phyloP scores from a whole-genome alignment of 768 basidiomycete genomes.

The Heimioporus sp. region DNA sequence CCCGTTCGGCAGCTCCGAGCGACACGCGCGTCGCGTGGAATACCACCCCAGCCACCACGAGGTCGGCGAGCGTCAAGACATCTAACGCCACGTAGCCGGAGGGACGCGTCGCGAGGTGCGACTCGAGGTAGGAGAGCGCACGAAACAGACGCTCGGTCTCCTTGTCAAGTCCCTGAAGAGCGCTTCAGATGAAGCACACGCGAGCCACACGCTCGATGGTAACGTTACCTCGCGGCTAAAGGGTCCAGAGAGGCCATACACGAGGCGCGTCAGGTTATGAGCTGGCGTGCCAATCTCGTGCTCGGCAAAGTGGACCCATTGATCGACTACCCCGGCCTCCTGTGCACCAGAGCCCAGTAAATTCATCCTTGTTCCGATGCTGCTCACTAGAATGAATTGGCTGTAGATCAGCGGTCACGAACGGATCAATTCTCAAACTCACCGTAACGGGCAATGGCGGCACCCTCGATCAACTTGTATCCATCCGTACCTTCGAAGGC shows the following conservation, averaged over 20 bases:
- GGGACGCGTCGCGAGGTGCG: slow-evolving; percentile 3
- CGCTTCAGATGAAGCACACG: too few relatives aligned
- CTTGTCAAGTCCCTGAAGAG: too few relatives aligned
- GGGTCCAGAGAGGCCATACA: slow-evolving; percentile 2
- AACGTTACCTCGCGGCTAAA: slow-evolving; percentile 12
- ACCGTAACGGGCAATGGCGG: slow-evolving; percentile 22
- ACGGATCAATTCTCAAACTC: not conserved
- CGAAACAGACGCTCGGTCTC: too few relatives aligned
- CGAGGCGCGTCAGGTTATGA: too few relatives aligned
- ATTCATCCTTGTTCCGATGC: slow-evolving; percentile 7
- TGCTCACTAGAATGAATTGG: slow-evolving; percentile 7
- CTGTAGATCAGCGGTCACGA: not conserved
- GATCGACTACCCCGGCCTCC: too few relatives aligned
- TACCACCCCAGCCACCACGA: slow-evolving; percentile 13
- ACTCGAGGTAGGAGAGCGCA: slow-evolving; percentile 13
- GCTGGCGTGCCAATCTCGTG: too few relatives aligned
- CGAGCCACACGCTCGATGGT: too few relatives aligned
- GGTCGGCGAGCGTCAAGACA: slow-evolving; percentile 16
- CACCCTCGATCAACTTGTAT: slow-evolving; percentile 16
- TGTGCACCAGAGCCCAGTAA: slow-evolving; percentile 10
- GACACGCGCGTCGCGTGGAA: not conserved
- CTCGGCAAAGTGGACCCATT: too few relatives aligned
- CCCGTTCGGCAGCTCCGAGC: slow-evolving; percentile 12
- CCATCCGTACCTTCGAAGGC: slow-evolving; percentile 20
- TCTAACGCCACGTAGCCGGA: slow-evolving; percentile 14